Conservation (phyloP, 768 basidiomycete genomes). For the Pisolithus marmoratus region DNA sequence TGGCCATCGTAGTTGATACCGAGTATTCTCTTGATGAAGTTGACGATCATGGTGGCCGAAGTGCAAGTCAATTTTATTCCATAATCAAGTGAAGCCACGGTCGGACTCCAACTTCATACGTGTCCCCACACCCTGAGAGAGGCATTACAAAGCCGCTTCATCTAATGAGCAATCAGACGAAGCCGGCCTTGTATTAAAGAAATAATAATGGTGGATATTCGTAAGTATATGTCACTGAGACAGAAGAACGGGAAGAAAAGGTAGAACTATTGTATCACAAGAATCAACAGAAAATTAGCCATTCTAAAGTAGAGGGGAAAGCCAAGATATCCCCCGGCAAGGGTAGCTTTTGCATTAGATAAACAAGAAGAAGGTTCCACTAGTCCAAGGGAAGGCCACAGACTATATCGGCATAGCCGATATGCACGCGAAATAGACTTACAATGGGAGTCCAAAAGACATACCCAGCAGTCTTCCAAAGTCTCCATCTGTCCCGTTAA, state of each 20-base stretch:
- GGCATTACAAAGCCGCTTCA: too few relatives aligned
- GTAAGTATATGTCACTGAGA: too few relatives aligned
- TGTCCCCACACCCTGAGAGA: too few relatives aligned
- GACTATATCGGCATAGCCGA: conserved; percentile 15
- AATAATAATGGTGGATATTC: too few relatives aligned
- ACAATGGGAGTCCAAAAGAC: conserved; percentile 5
- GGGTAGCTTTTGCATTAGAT: conserved; percentile 27
- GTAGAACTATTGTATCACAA: conserved; percentile 5
- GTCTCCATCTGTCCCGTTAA: conserved; percentile 6
- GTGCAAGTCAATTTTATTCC: not conserved
- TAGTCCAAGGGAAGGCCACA: not conserved
- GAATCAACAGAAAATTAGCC: conserved; percentile 6
- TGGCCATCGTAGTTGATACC: not conserved
- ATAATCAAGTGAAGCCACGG: too few relatives aligned
- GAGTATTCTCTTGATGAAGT: not conserved
- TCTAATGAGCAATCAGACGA: too few relatives aligned
- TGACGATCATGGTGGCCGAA: not conserved
- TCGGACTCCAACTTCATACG: too few relatives aligned
- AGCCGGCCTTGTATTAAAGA: too few relatives aligned
- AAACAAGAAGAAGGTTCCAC: conserved; percentile 12
- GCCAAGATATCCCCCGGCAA: conserved; percentile 7
- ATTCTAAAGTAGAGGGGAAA: conserved; percentile 1
- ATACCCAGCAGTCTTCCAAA: not conserved
- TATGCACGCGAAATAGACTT: conserved; percentile 4
- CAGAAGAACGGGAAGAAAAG: too few relatives aligned